Evolutionary conservation across 2,329 filamentous ascomycete genomes (phyloP), one percentile per base, ranked within the genome.

Genomic region (Trichophyton benhamiae): DNA sequence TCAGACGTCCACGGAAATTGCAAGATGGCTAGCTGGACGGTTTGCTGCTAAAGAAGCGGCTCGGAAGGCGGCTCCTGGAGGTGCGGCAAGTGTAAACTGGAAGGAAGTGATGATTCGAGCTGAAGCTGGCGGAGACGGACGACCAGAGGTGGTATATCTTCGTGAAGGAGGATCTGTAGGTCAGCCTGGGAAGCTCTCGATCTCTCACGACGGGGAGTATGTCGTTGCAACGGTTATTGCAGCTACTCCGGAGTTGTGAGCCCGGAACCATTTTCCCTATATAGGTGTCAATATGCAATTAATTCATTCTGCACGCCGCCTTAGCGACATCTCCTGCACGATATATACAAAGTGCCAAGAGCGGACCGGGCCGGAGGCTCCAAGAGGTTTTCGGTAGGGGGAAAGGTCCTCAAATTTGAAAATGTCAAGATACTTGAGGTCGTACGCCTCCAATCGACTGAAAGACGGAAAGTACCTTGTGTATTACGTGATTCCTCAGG

Each of bases 171-270:
- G 60, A n/a, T 64, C 68, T 4, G 65, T 71, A 33, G 75, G 74
- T n/a, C 81, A 84, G 65, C 77, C 83, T 58, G 89, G 85, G 13
- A 79, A 83, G 68, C 71, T 96, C 52, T 92, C 87, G 63, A 95
- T 96, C 67, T 94, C 87, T 68, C 91, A 96, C 71, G 91, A 96
- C 72, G 86, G 83, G 1, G 86, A 89, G 6, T 95, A 91, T 74
- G 90, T 90, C 30, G 69, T 77, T 67, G 77, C 77, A n/a, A 44
- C 41, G 15, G 84, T 88, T 13, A 65, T 91, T 74, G 87, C 88
- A 1, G 83, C 87, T 65, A 71, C 72, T 80, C 59, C 84, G 88
- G 49, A 66, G 49, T 1, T 65, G 62, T 13, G 78, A 81, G 1
- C 9, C 76, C 79, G n/a, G 81, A 8, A 73, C 11, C 9, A 13